A percentile compares a stretch with the other conserved stretches of the same genome.
phyloP scores from a whole-genome alignment of 192 early-diverging fungal species.

The Chytriomyces sp. region DNA sequence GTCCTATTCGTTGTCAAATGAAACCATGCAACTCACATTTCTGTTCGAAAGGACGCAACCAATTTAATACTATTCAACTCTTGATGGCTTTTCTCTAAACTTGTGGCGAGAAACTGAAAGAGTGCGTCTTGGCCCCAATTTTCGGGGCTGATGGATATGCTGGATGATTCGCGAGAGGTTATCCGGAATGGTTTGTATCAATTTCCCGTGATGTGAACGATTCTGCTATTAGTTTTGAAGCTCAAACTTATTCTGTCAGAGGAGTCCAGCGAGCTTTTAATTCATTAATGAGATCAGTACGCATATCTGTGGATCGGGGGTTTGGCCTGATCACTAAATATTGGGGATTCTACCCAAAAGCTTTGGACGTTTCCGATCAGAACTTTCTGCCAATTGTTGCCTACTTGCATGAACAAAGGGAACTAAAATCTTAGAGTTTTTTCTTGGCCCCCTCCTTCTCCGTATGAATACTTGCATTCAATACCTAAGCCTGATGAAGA shows the following conservation, averaged over 20 bases:
- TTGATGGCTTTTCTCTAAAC: constrained; percentile 73
- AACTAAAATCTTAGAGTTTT: too few species aligned
- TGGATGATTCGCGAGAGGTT: constrained; percentile 91
- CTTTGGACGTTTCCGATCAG: constrained; percentile 94
- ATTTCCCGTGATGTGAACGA: not conserved
- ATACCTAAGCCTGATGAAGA: too few species aligned
- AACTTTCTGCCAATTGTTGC: constrained; percentile 92
- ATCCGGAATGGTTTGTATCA: constrained; percentile 90
- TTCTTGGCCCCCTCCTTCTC: too few species aligned
- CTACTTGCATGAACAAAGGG: too few species aligned
- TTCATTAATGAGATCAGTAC: constrained; percentile 91
- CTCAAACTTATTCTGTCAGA: not conserved
- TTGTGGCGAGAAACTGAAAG: constrained; percentile 67
- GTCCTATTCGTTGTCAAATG: constrained; percentile 21
- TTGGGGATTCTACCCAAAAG: constrained; percentile 87
- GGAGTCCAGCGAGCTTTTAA: constrained; percentile 91
- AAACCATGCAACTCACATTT: constrained; percentile 66
- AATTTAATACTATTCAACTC: constrained; percentile 87
- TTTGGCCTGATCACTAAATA: constrained; percentile 90
- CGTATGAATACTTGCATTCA: too few species aligned
- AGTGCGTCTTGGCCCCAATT: constrained; percentile 77
- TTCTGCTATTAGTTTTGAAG: not conserved
- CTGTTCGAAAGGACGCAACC: constrained; percentile 83
- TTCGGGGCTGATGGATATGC: constrained; percentile 83
- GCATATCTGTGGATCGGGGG: constrained; percentile 98